Evolutionary conservation across 2,329 filamentous ascomycete genomes (phyloP), one percentile per base, ranked within the genome.

Genomic region (Aspergillus sp.): DNA sequence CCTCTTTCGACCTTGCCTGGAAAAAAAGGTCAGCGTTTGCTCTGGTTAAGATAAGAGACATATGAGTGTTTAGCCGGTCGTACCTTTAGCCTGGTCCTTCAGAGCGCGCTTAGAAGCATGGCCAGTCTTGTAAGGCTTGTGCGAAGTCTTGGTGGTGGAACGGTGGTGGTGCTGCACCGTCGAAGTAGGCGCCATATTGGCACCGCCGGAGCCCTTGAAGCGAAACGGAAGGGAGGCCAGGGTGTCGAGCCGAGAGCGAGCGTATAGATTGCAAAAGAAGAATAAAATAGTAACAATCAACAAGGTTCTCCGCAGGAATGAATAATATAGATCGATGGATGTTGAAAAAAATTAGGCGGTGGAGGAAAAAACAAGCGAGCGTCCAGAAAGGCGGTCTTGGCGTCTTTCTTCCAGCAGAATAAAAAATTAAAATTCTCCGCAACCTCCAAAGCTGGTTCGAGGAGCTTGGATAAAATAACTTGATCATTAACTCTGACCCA

Each of bases 51-150:
- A 25, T 43, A 9, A 37, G 6, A 31, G 27, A 31, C 14, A 19
- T 37, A 17, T 68, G 25, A 44, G 9, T 8, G 5, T 48, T 44
- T 33, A n/a, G 12, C 7, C 7, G 9, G n/a, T 6, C 66, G 40
- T 68, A 92, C 91, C 93, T 82, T 98, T 98, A 58, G 87, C 84
- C 64, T 87, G 82, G 64, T 96, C 91, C 73, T 95, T 91, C 70
- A 97, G 76, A 57, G 91, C 85, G 70, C 90, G 87, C 76, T 98
- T 98, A 61, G 90, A 91, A 41, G 93, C 86, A 80, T 96, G 93
- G 73, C 88, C 88, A 58, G 91, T 91, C 79, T 99, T 99, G 83
- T 93, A 99, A 25, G 88, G 75, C 81, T 99, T 99, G 78, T 96
- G 87, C 64, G 84, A 79, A 69, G 86, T 81, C 82, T 98, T 99